These are phyloP conservation scores for Mediolabrus comicus DNA, from an alignment of 108 stramenopile species.

Conservation along the genomic window DNA sequence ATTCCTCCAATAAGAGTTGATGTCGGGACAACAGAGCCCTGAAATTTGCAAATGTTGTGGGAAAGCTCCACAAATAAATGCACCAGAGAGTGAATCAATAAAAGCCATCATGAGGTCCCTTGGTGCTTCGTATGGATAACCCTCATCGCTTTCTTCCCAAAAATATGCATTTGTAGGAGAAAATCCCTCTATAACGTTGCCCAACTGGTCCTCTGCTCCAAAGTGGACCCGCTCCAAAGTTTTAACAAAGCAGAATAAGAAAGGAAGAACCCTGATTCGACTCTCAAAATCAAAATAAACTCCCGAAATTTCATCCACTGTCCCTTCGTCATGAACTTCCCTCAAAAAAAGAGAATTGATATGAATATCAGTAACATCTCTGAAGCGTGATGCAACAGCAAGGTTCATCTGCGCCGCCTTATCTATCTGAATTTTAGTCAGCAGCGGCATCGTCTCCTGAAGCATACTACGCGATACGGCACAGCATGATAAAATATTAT, in stretches of 20 bases:
- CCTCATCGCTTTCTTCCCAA: background rate
- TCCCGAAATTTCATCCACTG: background rate
- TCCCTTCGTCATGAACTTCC: background rate
- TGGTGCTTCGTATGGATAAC: background rate
- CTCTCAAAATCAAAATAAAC: background rate
- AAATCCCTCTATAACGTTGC: background rate
- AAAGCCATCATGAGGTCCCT: background rate
- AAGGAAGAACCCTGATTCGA: no score
- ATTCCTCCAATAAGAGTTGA: background rate
- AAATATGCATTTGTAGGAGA: background rate
- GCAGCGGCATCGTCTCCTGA: background rate
- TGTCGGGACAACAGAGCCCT: background rate
- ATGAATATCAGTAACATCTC: no score
- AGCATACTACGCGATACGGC: background rate
- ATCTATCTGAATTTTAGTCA: no score
- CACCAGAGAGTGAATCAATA: no score
- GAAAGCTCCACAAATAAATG: background rate
- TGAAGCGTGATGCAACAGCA: no score
- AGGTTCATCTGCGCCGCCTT: no score
- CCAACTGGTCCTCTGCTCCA: background rate
- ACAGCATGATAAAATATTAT: no score
- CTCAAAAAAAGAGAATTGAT: background rate
- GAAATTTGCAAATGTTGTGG: background rate
- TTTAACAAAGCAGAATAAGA: background rate
- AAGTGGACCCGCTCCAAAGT: background rate